phyloP scores from a whole-genome alignment of 1,284 basidiomycete genomes.

The Megacollybia platyphylla region DNA sequence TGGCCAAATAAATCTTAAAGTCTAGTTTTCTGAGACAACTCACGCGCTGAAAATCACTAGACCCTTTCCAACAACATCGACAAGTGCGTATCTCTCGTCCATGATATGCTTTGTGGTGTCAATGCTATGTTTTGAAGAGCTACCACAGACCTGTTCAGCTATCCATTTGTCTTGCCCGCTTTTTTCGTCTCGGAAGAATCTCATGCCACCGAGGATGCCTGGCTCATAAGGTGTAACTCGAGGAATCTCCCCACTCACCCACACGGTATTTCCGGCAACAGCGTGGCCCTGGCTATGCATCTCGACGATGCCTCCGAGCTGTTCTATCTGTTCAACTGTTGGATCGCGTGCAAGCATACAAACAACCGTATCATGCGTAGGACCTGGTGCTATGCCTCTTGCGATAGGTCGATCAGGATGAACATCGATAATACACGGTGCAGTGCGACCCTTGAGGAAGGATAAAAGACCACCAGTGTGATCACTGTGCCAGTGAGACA shows the following conservation, averaged over 20 bases:
- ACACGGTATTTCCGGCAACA: conserved; percentile 47
- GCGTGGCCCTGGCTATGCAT: conserved; percentile 44
- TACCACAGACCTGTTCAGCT: conserved; percentile 39
- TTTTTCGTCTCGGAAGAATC: conserved; percentile 37
- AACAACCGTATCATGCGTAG: conserved; percentile 41
- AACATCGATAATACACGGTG: conserved; percentile 47
- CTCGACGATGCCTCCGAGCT: conserved; percentile 42
- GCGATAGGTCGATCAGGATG: conserved; percentile 66
- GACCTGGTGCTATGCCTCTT: conserved; percentile 60
- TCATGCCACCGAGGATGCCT: conserved; percentile 54
- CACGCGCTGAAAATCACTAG: conserved; percentile 66
- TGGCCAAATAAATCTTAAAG: conserved; percentile 1
- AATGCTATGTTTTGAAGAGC: neutral
- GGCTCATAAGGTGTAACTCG: conserved; percentile 54
- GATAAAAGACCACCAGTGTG: conserved; percentile 66
- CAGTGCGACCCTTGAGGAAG: conserved; percentile 25
- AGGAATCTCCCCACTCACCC: conserved; percentile 73
- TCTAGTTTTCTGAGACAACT: neutral
- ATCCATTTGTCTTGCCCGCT: conserved; percentile 36
- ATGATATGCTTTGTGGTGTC: conserved; percentile 42
- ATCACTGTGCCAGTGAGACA: conserved; percentile 79
- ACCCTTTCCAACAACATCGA: conserved; percentile 71
- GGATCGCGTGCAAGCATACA: conserved; percentile 57
- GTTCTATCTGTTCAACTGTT: conserved; percentile 50
- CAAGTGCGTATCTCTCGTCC: conserved; percentile 70